Percentiles rank a stretch among this genome's conserved stretches.
Evolutionary conservation across 306 rosid species (phyloP).

Genomic region (Luffa acutangula): DNA sequence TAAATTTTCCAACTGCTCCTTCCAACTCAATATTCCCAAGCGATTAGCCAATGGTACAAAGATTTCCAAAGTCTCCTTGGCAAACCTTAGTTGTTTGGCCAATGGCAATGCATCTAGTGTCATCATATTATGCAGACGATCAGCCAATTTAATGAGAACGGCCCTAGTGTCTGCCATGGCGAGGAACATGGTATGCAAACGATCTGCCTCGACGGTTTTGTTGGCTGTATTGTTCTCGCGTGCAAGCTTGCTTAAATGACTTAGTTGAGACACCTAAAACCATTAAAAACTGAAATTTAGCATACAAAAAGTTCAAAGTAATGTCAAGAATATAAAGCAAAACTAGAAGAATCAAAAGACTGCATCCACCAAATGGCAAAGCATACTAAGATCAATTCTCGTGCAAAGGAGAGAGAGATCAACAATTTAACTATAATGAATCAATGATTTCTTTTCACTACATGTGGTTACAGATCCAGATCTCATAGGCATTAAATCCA

Average conservation of each 20-base stretch:
- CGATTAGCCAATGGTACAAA: conserved; percentile 89
- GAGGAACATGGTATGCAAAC: conserved; percentile 91
- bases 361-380: background rate
- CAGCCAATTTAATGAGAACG: conserved; percentile 86
- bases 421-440: background rate
- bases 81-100: conserved; percentile 75
- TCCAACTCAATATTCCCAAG: conserved; percentile 89
- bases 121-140: conserved; percentile 92
- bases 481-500: background rate
- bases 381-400: background rate
- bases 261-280: conserved; percentile 76
- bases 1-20: conserved; percentile 70
- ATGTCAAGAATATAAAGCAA: background rate
- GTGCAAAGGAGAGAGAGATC: background rate
- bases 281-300: background rate
- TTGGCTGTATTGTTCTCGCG: conserved; percentile 81
- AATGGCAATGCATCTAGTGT: conserved; percentile 74
- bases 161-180: conserved; percentile 98
- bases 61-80: conserved; percentile 94
- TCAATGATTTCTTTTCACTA: background rate
- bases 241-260: conserved; percentile 92
- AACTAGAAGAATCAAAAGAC: background rate
- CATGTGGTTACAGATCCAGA: background rate
- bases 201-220: conserved; percentile 81
- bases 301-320: background rate